Evolutionary conservation across 768 basidiomycete genomes (phyloP).

Genomic region (Termitomyces sp.): DNA sequence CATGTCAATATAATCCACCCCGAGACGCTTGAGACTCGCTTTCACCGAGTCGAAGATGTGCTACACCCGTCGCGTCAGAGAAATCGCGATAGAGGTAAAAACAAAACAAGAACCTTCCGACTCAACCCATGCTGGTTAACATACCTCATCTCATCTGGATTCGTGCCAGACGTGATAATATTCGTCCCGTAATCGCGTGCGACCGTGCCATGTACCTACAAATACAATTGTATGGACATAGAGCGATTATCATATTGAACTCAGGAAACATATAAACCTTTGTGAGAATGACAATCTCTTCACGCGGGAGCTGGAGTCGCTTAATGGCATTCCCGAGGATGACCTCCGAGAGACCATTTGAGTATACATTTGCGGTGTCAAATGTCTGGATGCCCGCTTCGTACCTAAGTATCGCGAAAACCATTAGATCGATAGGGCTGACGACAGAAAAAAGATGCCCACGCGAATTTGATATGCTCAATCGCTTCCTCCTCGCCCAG

Average conservation of each 20-base stretch:
- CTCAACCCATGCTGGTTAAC: slow-evolving; percentile 48
- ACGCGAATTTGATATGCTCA: slow-evolving; percentile 49
- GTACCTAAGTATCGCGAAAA: slow-evolving; percentile 28
- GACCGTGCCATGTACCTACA: slow-evolving; percentile 34
- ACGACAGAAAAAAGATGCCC: slow-evolving; percentile 6
- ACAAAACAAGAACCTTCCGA: slow-evolving; percentile 17
- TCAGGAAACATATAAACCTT: slow-evolving; percentile 35
- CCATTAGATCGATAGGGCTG: neutral
- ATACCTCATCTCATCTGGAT: slow-evolving; percentile 38
- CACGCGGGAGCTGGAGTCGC: slow-evolving; percentile 56
- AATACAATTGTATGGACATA: neutral
- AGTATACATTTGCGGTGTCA: slow-evolving; percentile 52
- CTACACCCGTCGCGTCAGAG: slow-evolving; percentile 22
- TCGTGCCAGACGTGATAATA: slow-evolving; percentile 8
- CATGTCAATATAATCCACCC: slow-evolving; percentile 73
- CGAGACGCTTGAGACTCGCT: slow-evolving; percentile 56
- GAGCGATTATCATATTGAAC: too few relatives aligned
- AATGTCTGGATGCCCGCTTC: slow-evolving; percentile 63
- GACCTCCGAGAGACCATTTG: slow-evolving; percentile 58
- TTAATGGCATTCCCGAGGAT: slow-evolving; percentile 72
- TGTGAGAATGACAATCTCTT: slow-evolving; percentile 76
- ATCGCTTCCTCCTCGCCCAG: slow-evolving; percentile 43
- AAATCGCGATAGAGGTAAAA: too few relatives aligned
- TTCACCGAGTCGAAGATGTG: slow-evolving; percentile 71
- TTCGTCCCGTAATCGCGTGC: slow-evolving; percentile 16